phyloP scores from a whole-genome alignment of 805 yeast genomes.

The Kregervanrija delftensis region DNA sequence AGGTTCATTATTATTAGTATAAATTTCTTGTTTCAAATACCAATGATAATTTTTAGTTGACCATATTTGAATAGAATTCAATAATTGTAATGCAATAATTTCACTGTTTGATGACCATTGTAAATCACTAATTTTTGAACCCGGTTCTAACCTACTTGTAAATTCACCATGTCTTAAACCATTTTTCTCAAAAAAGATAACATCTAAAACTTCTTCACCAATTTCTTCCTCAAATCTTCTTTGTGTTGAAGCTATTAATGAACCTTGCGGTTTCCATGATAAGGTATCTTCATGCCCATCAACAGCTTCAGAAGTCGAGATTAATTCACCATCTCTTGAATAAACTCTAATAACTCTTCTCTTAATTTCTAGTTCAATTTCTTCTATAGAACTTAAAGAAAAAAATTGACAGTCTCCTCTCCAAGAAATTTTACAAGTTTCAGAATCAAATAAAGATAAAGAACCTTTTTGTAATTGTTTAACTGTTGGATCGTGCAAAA shows the following conservation, averaged over 20 bases:
- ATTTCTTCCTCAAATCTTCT: conserved; percentile 44
- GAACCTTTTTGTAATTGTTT: conserved; percentile 65
- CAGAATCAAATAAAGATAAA: conserved; percentile 47
- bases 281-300: conserved; percentile 69
- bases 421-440: conserved; percentile 63
- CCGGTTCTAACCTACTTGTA: conserved; percentile 52
- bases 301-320: conserved; percentile 83
- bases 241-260: conserved; percentile 77
- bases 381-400: conserved; percentile 58
- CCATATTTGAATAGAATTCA: conserved; percentile 75
- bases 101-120: conserved; percentile 83
- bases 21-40: conserved; percentile 82
- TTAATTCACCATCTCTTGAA: conserved; percentile 69
- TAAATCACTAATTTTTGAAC: conserved; percentile 41
- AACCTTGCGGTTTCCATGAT: conserved; percentile 90
- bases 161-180: conserved; percentile 91
- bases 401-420: conserved; percentile 91
- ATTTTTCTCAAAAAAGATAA: conserved; percentile 85
- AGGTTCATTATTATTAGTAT: conserved; percentile 24
- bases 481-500: conserved; percentile 83
- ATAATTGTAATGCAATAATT: conserved; percentile 60
- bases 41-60: conserved; percentile 89
- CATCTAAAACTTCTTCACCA: conserved; percentile 38
- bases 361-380: conserved; percentile 24
- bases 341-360: conserved; percentile 83